Conservation (phyloP, 139 green algal species). For the Pleodorina starrii region DNA sequence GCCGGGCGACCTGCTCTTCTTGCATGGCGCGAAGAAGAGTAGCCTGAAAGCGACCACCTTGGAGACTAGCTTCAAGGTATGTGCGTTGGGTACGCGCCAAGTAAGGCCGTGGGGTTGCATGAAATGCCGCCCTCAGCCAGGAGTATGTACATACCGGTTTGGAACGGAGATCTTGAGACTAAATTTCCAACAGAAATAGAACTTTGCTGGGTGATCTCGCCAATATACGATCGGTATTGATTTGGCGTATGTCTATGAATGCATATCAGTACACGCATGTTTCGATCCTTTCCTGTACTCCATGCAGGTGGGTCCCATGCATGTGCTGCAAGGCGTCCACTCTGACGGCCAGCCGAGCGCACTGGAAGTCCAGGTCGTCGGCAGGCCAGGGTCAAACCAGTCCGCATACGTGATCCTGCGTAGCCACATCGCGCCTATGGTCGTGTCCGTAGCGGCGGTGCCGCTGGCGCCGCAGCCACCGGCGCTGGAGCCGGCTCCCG, state of each 20-base stretch:
- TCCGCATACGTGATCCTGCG: not conserved
- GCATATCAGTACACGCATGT: not conserved
- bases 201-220: no score
- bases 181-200: no score
- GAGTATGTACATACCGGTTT: no score
- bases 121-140: no score
- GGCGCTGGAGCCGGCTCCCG: no score
- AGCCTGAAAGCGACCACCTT: slow-evolving; percentile 12
- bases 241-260: no score
- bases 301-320: slow-evolving; percentile 4
- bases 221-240: no score
- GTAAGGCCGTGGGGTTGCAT: no score
- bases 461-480: not conserved
- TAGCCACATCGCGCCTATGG: not conserved
- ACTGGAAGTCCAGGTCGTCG: slow-evolving; percentile 31
- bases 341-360: not conserved
- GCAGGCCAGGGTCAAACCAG: not conserved
- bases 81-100: no score
- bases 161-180: no score
- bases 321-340: not conserved
- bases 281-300: no score
- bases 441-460: not conserved
- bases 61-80: slow-evolving; percentile 7
- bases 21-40: slow-evolving; percentile 37
- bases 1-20: not conserved